Base-by-base conservation (phyloP, 495 filamentous ascomycete genomes). In the Aspergillus haitiensis region DNA sequence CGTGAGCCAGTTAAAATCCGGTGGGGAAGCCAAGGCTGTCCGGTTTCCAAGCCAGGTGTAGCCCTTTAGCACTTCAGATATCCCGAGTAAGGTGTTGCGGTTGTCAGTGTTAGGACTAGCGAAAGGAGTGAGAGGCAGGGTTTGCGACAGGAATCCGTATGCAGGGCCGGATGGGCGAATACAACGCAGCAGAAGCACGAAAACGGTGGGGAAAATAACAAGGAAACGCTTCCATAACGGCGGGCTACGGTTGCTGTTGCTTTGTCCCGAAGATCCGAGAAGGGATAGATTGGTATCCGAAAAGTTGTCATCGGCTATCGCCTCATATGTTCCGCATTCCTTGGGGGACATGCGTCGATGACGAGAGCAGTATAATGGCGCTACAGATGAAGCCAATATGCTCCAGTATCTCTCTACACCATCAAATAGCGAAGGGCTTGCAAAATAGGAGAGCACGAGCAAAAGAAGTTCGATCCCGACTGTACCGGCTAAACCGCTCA, bases 81-180 rank as follows among this genome's bases (percentile, higher is more conserved):
- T 46, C 5, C 35, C 36, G 13, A 59, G 42, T 31, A 48, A 36
- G 12, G 31, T 39, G n/a, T 37, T 8, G 7, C 13, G 50, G 48
- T 33, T 55, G 47, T 32, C 37, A 2, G 67, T 58, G 40, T 61
- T 56, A n/a, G 64, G 62, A 31, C 60, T 63, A 12, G 46, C 58
- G 18, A 72, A 72, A 5, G 69, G 69, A 2, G 64, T 49, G 13
- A 65, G 47, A 4, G 58, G 33, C 8, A 69, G 61, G 8, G 67
- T 70, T 18, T 66, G 61, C 2, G 69, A 72, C 10, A 72, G 64
- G 49, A 68, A 70, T 2, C 48, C 27, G 40, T 68, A 68, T 12
- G 65, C 63, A 3, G 60, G 50, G 7, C 64, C 49, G 6, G 39
- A 46, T 8, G 69, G 69, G 18, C 69, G 69, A 39, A 64, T 10